phyloP scores from a whole-genome alignment of 2,329 filamentous ascomycete genomes.

The Blastomyces parvus region DNA sequence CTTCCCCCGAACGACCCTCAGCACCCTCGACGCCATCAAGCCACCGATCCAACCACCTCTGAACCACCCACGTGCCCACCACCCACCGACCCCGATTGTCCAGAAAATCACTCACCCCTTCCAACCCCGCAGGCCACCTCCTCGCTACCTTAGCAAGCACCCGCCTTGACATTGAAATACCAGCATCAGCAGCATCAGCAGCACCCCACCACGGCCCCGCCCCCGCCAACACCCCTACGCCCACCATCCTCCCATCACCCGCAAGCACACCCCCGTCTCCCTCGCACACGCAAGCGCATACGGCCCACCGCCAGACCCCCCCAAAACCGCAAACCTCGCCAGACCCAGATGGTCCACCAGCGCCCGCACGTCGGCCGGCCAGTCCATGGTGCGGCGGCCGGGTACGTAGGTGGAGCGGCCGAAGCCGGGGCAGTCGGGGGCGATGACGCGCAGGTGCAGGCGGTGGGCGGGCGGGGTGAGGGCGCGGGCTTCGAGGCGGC shows the following conservation, averaged over 20 bases:
- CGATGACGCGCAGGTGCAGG: conserved; percentile 32
- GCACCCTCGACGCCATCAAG: conserved; percentile 15
- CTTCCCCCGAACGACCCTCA: conserved; percentile 9
- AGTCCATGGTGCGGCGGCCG: conserved; percentile 32
- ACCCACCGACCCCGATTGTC: conserved; percentile 18
- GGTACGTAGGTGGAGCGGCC: conserved; percentile 35
- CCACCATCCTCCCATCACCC: conserved; percentile 25
- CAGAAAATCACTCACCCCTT: conserved; percentile 13
- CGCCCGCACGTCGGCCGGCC: conserved; percentile 34
- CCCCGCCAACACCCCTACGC: conserved; percentile 32
- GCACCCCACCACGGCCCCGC: conserved; percentile 30
- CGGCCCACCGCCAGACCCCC: conserved; percentile 40
- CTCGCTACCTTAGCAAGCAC: conserved; percentile 15
- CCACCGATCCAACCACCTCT: conserved; percentile 19
- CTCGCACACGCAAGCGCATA: conserved; percentile 41
- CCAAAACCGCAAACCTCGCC: conserved; percentile 36
- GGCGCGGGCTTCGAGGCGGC: conserved; percentile 33
- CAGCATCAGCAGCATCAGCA: conserved; percentile 20
- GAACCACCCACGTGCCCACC: conserved; percentile 15
- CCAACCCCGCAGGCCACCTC: conserved; percentile 21
- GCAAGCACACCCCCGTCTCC: conserved; percentile 22
- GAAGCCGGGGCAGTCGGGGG: conserved; percentile 31
- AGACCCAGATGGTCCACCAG: conserved; percentile 35
- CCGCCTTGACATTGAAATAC: conserved; percentile 6
- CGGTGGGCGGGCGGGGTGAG: conserved; percentile 27